phyloP scores from a whole-genome alignment of 106 monocot genomes.

The Dendrobium nobile region DNA sequence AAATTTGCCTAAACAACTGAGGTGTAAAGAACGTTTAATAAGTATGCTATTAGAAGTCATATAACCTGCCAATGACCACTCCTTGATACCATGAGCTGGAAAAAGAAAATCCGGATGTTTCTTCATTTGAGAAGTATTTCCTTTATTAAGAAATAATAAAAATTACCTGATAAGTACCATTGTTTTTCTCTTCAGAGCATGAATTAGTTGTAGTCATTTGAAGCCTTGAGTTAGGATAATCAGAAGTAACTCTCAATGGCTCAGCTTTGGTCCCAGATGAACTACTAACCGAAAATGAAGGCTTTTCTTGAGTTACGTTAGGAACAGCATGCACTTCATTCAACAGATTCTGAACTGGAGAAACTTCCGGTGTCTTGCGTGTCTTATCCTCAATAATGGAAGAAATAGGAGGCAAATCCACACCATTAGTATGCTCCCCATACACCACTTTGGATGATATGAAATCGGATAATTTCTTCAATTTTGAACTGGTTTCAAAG shows the following conservation, averaged over 20 bases:
- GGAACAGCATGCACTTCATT: not conserved
- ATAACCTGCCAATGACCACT: not conserved
- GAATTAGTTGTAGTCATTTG: not conserved
- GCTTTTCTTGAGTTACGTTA: not conserved
- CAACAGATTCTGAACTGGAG: not conserved
- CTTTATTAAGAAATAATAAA: not conserved
- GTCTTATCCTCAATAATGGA: constrained; percentile 3
- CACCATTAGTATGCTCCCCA: not conserved
- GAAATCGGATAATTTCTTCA: constrained; percentile 8
- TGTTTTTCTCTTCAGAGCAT: not conserved
- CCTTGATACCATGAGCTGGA: not conserved
- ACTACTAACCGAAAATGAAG: not conserved
- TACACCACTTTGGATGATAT: not conserved
- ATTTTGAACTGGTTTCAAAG: constrained; percentile 3
- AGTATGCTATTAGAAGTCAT: not conserved
- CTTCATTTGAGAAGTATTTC: not conserved
- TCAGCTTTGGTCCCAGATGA: not conserved
- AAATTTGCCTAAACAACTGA: not conserved
- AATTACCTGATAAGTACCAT: constrained; percentile 12
- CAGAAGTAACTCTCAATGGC: not conserved
- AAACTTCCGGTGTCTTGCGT: not conserved
- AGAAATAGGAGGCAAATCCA: not conserved
- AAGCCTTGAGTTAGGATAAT: not conserved
- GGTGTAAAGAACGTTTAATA: not conserved
- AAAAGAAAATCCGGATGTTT: not conserved